phyloP scores from a whole-genome alignment of 1,284 basidiomycete species.

The Abortiporus biennis region DNA sequence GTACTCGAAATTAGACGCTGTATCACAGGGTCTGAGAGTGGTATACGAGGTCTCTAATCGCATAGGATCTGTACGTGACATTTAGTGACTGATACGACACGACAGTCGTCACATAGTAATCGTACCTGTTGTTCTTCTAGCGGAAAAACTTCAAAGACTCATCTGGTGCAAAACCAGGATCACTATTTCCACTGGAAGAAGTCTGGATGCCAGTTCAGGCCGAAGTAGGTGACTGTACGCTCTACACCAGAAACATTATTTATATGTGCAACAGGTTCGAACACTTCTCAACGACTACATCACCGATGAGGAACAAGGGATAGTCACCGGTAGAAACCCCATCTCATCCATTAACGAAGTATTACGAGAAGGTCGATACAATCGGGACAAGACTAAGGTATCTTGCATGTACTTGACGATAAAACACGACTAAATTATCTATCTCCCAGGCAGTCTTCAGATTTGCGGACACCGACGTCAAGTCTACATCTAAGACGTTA shows the following conservation, averaged over 20 bases:
- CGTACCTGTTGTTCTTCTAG: conserved; percentile 39
- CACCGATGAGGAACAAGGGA: conserved; percentile 80
- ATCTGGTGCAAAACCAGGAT: conserved; percentile 65
- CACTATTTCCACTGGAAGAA: conserved; percentile 78
- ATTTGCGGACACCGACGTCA: conserved; percentile 83
- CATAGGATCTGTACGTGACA: conserved; percentile 76
- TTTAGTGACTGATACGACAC: not conserved
- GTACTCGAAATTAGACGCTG: conserved; percentile 94
- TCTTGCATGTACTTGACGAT: conserved; percentile 4
- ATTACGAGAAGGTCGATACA: conserved; percentile 77
- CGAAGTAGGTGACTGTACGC: conserved; percentile 50
- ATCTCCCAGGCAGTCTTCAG: conserved; percentile 76
- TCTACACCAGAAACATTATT: conserved; percentile 3
- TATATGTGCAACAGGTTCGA: conserved; percentile 57
- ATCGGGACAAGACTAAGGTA: conserved; percentile 77
- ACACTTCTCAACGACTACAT: conserved; percentile 89
- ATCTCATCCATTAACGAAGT: conserved; percentile 94
- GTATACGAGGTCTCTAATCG: conserved; percentile 88
- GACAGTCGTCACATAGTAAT: not conserved
- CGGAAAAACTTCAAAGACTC: conserved; percentile 84
- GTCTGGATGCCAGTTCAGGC: conserved; percentile 90
- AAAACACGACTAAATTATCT: not conserved
- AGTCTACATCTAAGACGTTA: conserved; percentile 63
- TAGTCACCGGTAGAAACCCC: conserved; percentile 74
- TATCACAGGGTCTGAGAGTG: conserved; percentile 90